Percentiles rank a stretch among this genome's conserved stretches.
phyloP scores from a whole-genome alignment of 164 flowering plant genomes.

The Dillenia suffruticosa region DNA sequence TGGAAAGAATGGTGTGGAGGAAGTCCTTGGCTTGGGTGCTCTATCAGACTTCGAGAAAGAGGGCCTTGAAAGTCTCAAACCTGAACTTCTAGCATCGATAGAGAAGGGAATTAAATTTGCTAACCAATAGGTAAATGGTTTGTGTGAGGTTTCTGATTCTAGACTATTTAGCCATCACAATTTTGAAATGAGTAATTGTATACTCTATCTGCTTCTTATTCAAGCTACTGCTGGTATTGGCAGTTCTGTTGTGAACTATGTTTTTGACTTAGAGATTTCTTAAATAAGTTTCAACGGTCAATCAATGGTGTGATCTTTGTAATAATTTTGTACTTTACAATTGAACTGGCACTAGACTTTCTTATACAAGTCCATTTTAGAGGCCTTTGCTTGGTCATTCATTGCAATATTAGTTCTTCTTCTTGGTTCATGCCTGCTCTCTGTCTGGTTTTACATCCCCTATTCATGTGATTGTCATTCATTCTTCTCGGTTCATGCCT shows the following conservation, averaged over 20 bases:
- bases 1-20: slow-evolving; percentile 95
- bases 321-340: no score
- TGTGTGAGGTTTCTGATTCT: neutral
- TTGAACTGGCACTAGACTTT: no score
- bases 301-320: neutral
- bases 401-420: no score
- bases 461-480: no score
- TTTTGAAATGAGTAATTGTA: slow-evolving; percentile 6
- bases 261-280: neutral
- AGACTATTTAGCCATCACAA: neutral
- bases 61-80: slow-evolving; percentile 65
- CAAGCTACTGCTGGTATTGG: neutral
- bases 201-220: neutral
- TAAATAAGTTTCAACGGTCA: slow-evolving; percentile 5
- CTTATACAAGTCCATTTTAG: no score
- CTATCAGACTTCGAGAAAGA: slow-evolving; percentile 83
- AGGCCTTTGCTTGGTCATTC: no score
- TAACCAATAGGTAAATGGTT: slow-evolving; percentile 16
- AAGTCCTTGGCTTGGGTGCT: slow-evolving; percentile 70
- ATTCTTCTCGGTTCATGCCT: no score
- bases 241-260: neutral
- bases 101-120: slow-evolving; percentile 95
- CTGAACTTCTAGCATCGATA: slow-evolving; percentile 77
- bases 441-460: no score
- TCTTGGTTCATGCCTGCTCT: no score